A percentile compares a stretch with the other conserved stretches of the same genome.
These are phyloP conservation scores for Globisporangium uncinulatum DNA, from an alignment of 352 stramenopile genomes.

Conservation along the genomic window DNA sequence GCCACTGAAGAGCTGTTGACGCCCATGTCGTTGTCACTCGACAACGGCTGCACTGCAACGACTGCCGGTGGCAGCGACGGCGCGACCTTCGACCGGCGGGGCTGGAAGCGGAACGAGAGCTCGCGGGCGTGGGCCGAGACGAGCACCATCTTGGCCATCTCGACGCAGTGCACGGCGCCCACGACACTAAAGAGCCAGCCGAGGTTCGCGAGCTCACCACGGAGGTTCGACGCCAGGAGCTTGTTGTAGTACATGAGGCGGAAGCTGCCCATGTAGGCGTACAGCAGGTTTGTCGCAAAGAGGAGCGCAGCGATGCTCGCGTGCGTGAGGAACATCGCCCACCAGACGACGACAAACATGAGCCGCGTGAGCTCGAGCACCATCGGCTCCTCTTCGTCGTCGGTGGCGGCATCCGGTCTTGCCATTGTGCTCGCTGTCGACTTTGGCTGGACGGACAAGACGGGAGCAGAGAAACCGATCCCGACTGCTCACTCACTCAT, in stretches of 20 bases:
- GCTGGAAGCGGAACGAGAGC: constrained; percentile 18
- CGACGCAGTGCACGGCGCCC: constrained; percentile 19
- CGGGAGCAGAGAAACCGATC: too few relatives aligned
- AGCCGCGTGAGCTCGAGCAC: constrained; percentile 16
- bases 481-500: too few relatives aligned
- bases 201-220: constrained; percentile 14
- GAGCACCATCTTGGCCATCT: constrained; percentile 27
- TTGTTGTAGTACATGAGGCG: constrained; percentile 42
- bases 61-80: constrained; percentile 8
- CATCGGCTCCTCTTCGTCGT: constrained; percentile 3
- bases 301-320: constrained; percentile 19
- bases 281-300: constrained; percentile 22
- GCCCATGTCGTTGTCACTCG: neutral
- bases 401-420: neutral
- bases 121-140: constrained; percentile 19
- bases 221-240: constrained; percentile 25
- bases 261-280: constrained; percentile 21
- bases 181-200: constrained; percentile 24
- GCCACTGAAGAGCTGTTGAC: too few relatives aligned
- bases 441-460: neutral
- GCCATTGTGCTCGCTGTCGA: neutral
- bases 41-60: neutral
- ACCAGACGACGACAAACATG: constrained; percentile 22
- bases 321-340: constrained; percentile 19
- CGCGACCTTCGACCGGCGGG: constrained; percentile 8